Base-by-base conservation (phyloP, 1,139 yeast species). In the Hyphopichia burtonii region DNA sequence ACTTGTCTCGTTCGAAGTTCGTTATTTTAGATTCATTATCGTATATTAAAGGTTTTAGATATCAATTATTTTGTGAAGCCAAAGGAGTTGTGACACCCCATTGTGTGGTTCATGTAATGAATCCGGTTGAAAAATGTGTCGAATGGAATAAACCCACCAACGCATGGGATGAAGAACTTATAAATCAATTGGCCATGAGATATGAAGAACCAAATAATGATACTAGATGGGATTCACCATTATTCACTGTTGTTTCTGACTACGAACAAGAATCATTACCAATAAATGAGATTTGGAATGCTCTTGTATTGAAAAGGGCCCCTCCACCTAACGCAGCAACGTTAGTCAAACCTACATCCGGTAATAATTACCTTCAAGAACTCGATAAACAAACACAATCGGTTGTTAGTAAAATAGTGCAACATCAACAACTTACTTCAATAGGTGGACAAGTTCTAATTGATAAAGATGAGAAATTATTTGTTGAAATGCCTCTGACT, bases 1-100 rank as follows among this genome's bases (percentile, higher is more conserved):
- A 86, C 49, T 66, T 94, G 8, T 72, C 86, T 3, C 74, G 83
- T 37, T 71, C 76, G 23, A 83, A 79, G 25, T 75, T 93, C 37
- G 97, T 93, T 1, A 81, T 93, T 17, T 72, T 93, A 43, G 99
- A 93, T 62, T 79, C 94, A 2, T 69, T 90, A 57, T 84, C 90
- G 19, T 94, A 94, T 59, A 94, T 94, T 56, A 94, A 93, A 58
- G 99, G 99, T 0, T 90, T 90, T 59, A 72, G 99, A 46, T 93
- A 94, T 63, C 99, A 93, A 62, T 71, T 93, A 43, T 90, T 82
- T 61, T 90, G 98, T 62, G 99, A 93, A 59, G 93, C 96, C 32
- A 91, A 91, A 56, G 86, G 91, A 1, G 71, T 82, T 23, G 76
- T 81, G 15, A 90, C 98, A 1, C 85, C 94, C 2, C 86, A 88